Evolutionary conservation across 257 asterid genomes (phyloP), one percentile per base, ranked within the genome.

Genomic region (Przewalskia tangutica): DNA sequence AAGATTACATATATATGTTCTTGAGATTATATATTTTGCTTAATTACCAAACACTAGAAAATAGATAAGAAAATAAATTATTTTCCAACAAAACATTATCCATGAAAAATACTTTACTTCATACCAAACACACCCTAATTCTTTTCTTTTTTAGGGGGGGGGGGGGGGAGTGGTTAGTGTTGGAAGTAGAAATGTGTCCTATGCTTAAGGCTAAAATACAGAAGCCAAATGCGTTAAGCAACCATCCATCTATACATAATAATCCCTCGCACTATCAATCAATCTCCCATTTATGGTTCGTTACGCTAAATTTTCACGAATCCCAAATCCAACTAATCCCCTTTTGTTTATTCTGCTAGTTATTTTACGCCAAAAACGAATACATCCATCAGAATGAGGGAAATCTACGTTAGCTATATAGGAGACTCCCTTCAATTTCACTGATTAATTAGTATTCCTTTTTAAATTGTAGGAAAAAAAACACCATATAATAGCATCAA

Each of bases 301-400:
- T 93, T 85, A 92, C 93, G 92, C 90, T 92, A 92, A 89, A 87
- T 93, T 85, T 90, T 92, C 97, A 84, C 97, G 82, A 85, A 85
- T 90, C 91, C 92, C 97, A 42, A 84, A 88, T 81, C 77, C 81
- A 87, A 86, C 91, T 66, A 85, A 87, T 87, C 32, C 32, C 32
- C 32, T 27, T 27, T 27, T 27, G 32, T 27, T 27, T 27, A 27
- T 27, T 27, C 32, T 27, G 32, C 32, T 27, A 55, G 17, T 55
- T 55, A 16, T 55, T 55, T 55, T 14, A 55, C 62, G 23, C 6
- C 32, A 1, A 27, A 11, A 23, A 62, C 1, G 5, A 27, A 20
- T 63, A 63, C 70, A 1, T 12, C 6, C 70, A 88, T 85, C 85
- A 83, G 85, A 88, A 88, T 79, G 84, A 81, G 36, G 76, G 77